phyloP scores from a whole-genome alignment of 2,329 filamentous ascomycete species.

The Ustulina deusta region DNA sequence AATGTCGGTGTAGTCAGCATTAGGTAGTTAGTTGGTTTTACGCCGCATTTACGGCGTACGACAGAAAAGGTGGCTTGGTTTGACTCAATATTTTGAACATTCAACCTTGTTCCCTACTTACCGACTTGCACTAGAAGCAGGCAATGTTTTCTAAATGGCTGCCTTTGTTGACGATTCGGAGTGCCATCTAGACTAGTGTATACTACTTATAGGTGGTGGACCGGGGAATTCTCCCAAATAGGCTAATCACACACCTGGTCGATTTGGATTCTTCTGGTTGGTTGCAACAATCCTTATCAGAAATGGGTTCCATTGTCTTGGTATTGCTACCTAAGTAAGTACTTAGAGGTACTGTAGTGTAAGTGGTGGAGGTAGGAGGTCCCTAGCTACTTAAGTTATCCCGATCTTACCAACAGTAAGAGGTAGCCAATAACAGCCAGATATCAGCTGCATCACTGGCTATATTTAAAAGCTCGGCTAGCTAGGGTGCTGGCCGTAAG shows the following conservation, averaged over 20 bases:
- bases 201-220: too few relatives aligned
- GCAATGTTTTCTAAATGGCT: not conserved
- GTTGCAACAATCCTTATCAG: not conserved
- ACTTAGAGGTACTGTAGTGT: not conserved
- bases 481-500: not conserved
- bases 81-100: not conserved
- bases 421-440: too few relatives aligned
- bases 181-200: too few relatives aligned
- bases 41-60: not conserved
- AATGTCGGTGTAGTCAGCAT: not conserved
- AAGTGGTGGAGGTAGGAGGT: too few relatives aligned
- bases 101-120: not conserved
- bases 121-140: not conserved
- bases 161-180: not conserved
- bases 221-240: slow-evolving; percentile 5
- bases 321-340: not conserved
- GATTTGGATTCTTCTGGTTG: not conserved
- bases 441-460: too few relatives aligned
- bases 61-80: not conserved
- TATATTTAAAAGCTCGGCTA: not conserved
- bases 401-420: too few relatives aligned
- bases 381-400: too few relatives aligned
- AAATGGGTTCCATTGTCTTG: not conserved
- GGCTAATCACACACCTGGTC: slow-evolving; percentile 9
- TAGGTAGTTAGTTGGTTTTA: not conserved